These are phyloP conservation scores for Trapa bicornis DNA, from an alignment of 345 rosid species.

Conservation along the genomic window DNA sequence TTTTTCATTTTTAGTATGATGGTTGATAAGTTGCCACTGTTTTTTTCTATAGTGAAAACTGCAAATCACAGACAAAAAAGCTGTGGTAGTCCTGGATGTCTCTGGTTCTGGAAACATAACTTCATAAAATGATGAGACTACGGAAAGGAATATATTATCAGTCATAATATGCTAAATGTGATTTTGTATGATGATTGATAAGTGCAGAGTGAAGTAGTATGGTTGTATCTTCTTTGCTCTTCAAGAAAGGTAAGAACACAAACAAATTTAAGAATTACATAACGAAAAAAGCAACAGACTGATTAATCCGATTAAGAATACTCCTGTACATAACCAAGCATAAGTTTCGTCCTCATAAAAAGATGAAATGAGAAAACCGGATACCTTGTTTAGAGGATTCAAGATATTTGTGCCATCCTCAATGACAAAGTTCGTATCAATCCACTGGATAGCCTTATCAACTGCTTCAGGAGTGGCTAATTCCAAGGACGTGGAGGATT, in stretches of 20 bases:
- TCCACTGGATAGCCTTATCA: slow-evolving; percentile 64
- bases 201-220: not conserved
- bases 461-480: slow-evolving; percentile 43
- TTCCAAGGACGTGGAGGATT: slow-evolving; percentile 58
- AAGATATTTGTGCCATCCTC: slow-evolving; percentile 62
- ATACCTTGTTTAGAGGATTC: slow-evolving; percentile 67
- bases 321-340: not conserved
- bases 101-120: not conserved
- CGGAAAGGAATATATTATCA: not conserved
- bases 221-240: not conserved
- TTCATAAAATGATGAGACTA: not conserved
- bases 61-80: not conserved
- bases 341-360: not conserved
- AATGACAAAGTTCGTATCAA: slow-evolving; percentile 40
- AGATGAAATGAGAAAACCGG: not conserved
- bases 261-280: not conserved
- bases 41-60: not conserved
- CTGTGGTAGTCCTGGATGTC: not conserved
- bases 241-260: not conserved
- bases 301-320: not conserved
- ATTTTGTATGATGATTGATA: not conserved
- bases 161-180: not conserved
- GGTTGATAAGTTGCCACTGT: not conserved
- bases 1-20: not conserved
- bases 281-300: not conserved